phyloP scores from a whole-genome alignment of 2,329 filamentous ascomycete genomes.

The Claviceps spartinae region DNA sequence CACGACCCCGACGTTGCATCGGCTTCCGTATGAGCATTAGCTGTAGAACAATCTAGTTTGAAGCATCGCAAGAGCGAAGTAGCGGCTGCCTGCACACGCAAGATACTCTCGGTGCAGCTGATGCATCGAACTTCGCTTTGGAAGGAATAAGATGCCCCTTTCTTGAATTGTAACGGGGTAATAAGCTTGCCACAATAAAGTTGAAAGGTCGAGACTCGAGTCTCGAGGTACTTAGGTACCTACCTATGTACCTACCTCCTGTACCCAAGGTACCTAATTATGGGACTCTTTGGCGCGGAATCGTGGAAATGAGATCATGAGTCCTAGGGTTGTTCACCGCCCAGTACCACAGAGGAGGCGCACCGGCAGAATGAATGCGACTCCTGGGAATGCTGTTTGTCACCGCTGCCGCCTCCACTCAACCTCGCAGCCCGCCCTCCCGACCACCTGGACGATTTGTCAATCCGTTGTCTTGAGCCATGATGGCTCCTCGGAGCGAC shows the following conservation, averaged over 20 bases:
- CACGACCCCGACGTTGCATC: not conserved
- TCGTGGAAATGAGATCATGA: too few relatives aligned
- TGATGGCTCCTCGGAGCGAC: constrained; percentile 55
- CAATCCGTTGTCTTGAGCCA: constrained; percentile 28
- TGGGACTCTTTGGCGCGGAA: too few relatives aligned
- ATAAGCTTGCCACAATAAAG: not conserved
- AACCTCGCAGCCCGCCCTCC: not conserved
- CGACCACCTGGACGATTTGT: not conserved
- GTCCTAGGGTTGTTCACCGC: constrained; percentile 3
- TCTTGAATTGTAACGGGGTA: not conserved
- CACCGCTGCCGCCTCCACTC: constrained; percentile 5
- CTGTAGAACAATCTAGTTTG: not conserved
- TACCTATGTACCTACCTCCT: too few relatives aligned
- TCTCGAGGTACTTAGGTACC: too few relatives aligned
- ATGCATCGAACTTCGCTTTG: not conserved
- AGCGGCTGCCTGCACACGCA: not conserved
- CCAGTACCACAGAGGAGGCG: not conserved
- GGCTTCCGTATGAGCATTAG: not conserved
- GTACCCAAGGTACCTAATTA: too few relatives aligned
- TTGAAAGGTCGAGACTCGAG: not conserved
- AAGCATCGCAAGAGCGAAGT: not conserved
- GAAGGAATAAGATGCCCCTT: not conserved
- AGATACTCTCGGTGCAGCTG: not conserved
- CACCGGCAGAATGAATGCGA: not conserved
- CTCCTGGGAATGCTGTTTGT: not conserved